Conservation (phyloP, 2,329 filamentous ascomycete genomes). For the Phaeophleospora eucalypticola region DNA sequence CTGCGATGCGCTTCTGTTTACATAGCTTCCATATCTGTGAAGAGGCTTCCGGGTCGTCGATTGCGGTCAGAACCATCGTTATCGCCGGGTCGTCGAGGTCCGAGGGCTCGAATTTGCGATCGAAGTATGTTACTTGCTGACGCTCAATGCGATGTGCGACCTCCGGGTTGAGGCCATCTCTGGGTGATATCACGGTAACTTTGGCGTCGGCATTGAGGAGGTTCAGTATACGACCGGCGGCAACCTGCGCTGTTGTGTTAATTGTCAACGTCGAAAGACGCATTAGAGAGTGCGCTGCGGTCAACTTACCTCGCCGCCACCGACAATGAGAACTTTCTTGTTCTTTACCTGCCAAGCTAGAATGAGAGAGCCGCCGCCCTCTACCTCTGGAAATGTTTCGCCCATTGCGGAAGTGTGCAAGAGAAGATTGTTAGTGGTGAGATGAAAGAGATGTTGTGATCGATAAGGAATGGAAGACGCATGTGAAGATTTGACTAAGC, state of each 20-base stretch:
- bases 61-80: slow-evolving; percentile 86
- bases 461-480: neutral
- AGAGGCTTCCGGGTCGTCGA: slow-evolving; percentile 91
- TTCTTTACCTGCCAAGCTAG: slow-evolving; percentile 91
- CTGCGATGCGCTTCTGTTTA: slow-evolving; percentile 76
- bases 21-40: slow-evolving; percentile 89
- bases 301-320: slow-evolving; percentile 78
- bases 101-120: slow-evolving; percentile 78
- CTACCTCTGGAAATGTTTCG: slow-evolving; percentile 65
- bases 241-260: slow-evolving; percentile 60
- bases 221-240: slow-evolving; percentile 88
- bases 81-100: slow-evolving; percentile 68
- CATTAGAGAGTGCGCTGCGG: slow-evolving; percentile 1
- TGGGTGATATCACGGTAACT: slow-evolving; percentile 79
- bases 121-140: slow-evolving; percentile 71
- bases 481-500: slow-evolving; percentile 3
- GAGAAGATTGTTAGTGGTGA: neutral
- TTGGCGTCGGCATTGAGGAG: slow-evolving; percentile 91
- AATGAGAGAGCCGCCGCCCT: slow-evolving; percentile 89
- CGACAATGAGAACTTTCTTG: slow-evolving; percentile 86
- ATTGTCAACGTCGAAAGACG: slow-evolving; percentile 19
- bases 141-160: slow-evolving; percentile 75
- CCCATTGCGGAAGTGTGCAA: slow-evolving; percentile 7
- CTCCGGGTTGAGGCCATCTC: slow-evolving; percentile 76
- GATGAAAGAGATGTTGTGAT: neutral